Evolutionary conservation across 169 alveolate genomes (phyloP), one percentile per base, ranked within the genome.

Genomic region (Eimeria mitis): DNA sequence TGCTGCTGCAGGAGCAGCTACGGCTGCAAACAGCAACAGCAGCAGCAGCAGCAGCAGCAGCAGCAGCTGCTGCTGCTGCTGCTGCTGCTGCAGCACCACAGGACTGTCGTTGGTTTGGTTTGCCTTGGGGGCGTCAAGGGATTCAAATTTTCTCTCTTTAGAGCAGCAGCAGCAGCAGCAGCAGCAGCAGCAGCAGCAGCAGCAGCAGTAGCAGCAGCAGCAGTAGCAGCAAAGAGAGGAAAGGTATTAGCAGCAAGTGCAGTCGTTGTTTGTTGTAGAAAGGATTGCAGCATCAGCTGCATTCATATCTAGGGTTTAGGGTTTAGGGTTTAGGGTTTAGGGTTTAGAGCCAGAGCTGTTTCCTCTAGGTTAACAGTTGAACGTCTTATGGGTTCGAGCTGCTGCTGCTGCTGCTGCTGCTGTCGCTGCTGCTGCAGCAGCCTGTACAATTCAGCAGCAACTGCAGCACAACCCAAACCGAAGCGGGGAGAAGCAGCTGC

Each of bases 361-460:
- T 37, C 87, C 23, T 76, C 87, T 31, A 76, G 87, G 13, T 37
- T 76, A n/a, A 76, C 87, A 11, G 52, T 37, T 76, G 37, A 6
- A 14, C 87, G 49, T 2, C 87, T 11, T 42, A 44, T 14, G 25
- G 87, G 63, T 34, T 23, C 87, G 61, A 76, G 87, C 87, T 76
- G 87, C 87, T 76, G 87, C 59, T 76, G 87, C 78, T 25, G n/a
- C 44, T 68, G n/a, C 87, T 76, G 63, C 59, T 76, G 87, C 61
- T 34, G 87, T 61, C 40, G 87, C 87, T 40, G 87, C 87, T 37
- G 63, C 87, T n/a, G n/a, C n/a, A 76, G 87, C 21, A 76, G 87
- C 16, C 56, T 49, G 87, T 76, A 47, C 49, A 76, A 5, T 61
- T 76, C 89, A 23, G 65, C 68, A 42, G 89, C 89, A 28, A 78